Conservation (phyloP, 2,329 filamentous ascomycete species). For the Sporothrix euskadiensis region DNA sequence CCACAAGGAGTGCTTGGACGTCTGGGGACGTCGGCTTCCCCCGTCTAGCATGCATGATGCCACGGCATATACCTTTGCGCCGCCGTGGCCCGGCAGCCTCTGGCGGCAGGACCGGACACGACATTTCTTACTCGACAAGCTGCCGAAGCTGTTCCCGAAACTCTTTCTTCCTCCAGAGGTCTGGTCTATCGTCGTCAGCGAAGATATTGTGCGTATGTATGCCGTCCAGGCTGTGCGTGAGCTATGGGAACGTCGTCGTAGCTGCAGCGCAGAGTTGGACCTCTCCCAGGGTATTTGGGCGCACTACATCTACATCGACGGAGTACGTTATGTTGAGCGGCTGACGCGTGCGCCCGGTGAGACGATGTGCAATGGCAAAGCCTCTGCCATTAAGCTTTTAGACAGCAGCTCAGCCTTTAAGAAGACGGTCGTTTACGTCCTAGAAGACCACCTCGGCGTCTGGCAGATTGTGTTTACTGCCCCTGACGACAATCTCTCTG, state of each 20-base stretch:
- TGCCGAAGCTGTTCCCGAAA: constrained; percentile 19
- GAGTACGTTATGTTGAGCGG: constrained; percentile 6
- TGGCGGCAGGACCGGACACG: not conserved
- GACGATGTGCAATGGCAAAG: not conserved
- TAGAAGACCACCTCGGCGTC: constrained; percentile 16
- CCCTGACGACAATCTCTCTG: not conserved
- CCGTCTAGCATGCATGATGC: not conserved
- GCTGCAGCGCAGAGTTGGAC: not conserved
- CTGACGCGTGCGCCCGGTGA: constrained; percentile 10
- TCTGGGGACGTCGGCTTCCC: not conserved
- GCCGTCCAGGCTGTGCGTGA: not conserved
- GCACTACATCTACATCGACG: constrained; percentile 13
- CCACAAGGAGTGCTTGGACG: not conserved
- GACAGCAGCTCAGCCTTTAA: not conserved
- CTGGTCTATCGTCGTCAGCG: not conserved
- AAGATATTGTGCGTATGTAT: not conserved
- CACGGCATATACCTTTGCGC: not conserved
- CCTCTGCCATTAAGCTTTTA: not conserved
- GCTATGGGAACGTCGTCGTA: constrained; percentile 4
- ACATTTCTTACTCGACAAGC: not conserved
- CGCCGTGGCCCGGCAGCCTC: not conserved
- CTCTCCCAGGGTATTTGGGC: constrained; percentile 10
- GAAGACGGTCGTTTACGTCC: not conserved
- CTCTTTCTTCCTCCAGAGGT: not conserved
- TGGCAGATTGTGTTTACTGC: constrained; percentile 15